Evolutionary conservation across 108 stramenopile genomes (phyloP).

Genomic region (Tribonema minus): DNA sequence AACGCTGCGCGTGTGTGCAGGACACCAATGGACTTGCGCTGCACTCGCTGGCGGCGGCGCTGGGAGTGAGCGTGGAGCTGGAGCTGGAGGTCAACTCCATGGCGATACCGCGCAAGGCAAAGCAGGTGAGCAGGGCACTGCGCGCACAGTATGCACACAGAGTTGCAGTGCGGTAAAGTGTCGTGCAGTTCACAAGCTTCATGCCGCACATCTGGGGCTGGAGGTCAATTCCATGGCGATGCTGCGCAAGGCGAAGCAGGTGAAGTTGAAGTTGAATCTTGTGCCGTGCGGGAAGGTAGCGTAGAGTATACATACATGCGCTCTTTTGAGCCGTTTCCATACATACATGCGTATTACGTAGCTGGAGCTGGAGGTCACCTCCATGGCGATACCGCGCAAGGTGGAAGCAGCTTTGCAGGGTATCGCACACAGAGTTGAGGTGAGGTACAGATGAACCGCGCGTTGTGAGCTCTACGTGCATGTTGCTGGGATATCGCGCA

Average conservation of each 20-base stretch:
- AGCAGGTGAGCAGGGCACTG: no score
- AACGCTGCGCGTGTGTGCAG: no score
- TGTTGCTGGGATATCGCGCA: slow-evolving; percentile 86
- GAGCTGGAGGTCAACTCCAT: slow-evolving; percentile 92
- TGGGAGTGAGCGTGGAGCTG: slow-evolving; percentile 79
- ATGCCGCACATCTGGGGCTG: no score
- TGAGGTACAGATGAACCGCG: slow-evolving; percentile 81
- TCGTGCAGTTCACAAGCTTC: no score
- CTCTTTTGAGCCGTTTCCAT: no score
- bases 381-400: slow-evolving; percentile 87
- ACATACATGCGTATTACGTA: no score
- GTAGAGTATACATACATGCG: no score
- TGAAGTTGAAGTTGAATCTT: no score
- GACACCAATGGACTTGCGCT: slow-evolving; percentile 96
- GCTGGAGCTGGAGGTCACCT: slow-evolving; percentile 87
- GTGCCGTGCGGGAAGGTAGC: no score
- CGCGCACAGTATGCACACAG: no score
- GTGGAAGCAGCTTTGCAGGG: no score
- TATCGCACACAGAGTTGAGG: slow-evolving; percentile 79
- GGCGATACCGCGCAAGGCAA: slow-evolving; percentile 85
- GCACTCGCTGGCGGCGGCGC: slow-evolving; percentile 78
- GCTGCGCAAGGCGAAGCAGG: slow-evolving; percentile 80
- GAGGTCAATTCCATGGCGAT: slow-evolving; percentile 95
- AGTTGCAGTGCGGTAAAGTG: no score
- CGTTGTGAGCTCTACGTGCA: slow-evolving; percentile 83